Base-by-base conservation (phyloP, 1,284 basidiomycete species). In the Microbotryum intermedium region DNA sequence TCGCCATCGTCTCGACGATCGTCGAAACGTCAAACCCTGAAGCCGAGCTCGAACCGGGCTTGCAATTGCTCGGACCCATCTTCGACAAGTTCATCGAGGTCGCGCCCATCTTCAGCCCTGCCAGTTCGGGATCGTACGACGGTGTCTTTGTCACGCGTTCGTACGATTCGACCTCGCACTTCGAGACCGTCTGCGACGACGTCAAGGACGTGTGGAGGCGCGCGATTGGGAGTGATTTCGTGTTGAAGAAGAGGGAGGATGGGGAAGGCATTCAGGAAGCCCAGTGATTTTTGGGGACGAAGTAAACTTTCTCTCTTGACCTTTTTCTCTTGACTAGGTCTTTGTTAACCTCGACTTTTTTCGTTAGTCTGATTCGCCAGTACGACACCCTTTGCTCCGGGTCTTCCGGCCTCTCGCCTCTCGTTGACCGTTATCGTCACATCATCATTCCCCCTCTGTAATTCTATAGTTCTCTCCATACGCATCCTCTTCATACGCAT, bases 91-190 rank as follows among this genome's bases (percentile, higher is more conserved):
- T 98, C 77, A 83, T 98, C 61, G 85, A 86, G 29, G 85, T 97
- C 69, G 83, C 85, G 13, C 85, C 92, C 30, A 77, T 97, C 55
- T 97, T 94, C 79, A 88, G 86, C 55, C 93, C 95, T 9, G 90
- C 91, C 10, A 81, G 88, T 42, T 78, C 82, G 50, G 95, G 95
- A 59, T 75, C 74, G 59, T 72, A 81, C 67, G 80, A 82, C 50
- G 87, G 90, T 72, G 88, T 98, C 74, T 98, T 90, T 79, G 86
- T 98, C 78, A 97, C 95, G 60, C 88, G 88, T 61, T 97, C 92
- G 8, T 97, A 97, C 77, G 95, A 99, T 75, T 92, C 95, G 13
- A 97, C 95, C 10, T 93, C 90, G 53, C 95, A 99, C 79, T 98
- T 98, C 73, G 95, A 99, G 81, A 72, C 71, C 4, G 68, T 72